Evolutionary conservation across 2,329 filamentous ascomycete genomes (phyloP).

Genomic region (Diaporthe nobilis): DNA sequence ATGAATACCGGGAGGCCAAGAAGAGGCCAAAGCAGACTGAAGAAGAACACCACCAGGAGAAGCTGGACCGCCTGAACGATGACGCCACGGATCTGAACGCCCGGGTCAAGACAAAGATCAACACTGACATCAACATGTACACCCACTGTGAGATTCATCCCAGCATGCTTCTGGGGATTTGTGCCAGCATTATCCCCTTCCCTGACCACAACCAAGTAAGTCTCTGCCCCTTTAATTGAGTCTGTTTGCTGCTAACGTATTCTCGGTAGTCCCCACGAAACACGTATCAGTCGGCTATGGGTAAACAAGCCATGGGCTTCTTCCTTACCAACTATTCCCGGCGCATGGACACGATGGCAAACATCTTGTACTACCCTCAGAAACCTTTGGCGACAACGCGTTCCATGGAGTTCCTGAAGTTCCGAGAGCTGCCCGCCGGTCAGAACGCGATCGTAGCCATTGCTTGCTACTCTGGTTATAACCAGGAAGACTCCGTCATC

Average conservation of each 20-base stretch:
- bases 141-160: conserved; percentile 99
- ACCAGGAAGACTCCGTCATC: conserved; percentile 99
- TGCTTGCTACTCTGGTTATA: conserved; percentile 97
- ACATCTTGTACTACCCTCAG: conserved; percentile 98
- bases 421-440: conserved; percentile 95
- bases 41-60: conserved; percentile 78
- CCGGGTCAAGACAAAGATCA: conserved; percentile 89
- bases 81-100: conserved; percentile 81
- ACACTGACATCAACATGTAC: conserved; percentile 89
- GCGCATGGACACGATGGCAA: conserved; percentile 99
- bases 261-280: conserved; percentile 87
- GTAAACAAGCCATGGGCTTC: conserved; percentile 99
- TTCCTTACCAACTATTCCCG: conserved; percentile 97
- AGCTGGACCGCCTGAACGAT: conserved; percentile 74
- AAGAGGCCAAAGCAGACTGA: conserved; percentile 80
- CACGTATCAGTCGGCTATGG: conserved; percentile 99
- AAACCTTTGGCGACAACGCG: conserved; percentile 96
- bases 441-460: conserved; percentile 99
- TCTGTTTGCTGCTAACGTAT: conserved; percentile 50
- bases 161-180: conserved; percentile 98
- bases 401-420: conserved; percentile 99
- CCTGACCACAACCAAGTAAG: conserved; percentile 94
- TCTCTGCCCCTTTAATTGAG: conserved; percentile 1
- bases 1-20: conserved; percentile 80
- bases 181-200: conserved; percentile 99